Evolutionary conservation across 441 rosid species (phyloP), one percentile per base, ranked within the genome.

Genomic region (Populus trichocarpa): DNA sequence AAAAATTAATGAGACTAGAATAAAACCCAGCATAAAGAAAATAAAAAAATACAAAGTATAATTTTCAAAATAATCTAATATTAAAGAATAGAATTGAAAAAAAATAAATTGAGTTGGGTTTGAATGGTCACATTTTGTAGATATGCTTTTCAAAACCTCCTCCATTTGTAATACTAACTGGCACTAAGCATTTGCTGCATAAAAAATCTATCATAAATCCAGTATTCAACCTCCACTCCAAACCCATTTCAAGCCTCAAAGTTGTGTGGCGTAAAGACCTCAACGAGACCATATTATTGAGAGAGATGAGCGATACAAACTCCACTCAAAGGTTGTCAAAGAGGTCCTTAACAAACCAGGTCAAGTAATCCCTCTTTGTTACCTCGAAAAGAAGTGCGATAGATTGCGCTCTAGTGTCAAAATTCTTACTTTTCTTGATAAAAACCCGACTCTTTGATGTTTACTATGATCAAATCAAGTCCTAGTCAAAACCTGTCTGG

Each of bases 291-390:
- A 81, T 74, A 97, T 95, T 5, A 87, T 96, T 8, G 88, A 89
- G 79, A 87, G 85, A 10, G 97, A 89, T 86, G 90, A 90, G 81
- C 84, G 79, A 2, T 88, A 86, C 91, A 89, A 85, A 79, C 77
- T 86, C 46, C 89, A 93, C 25, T 86, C 90, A 26, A 90, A 93
- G 9, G 92, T 92, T 70, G 90, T 91, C 23, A 90, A 83, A 67
- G 93, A 92, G 85, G 92, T 93, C 14, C 69, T 96, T 10, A 90
- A 92, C 76, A 95, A 96, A 74, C 94, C 93, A 0, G 90, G 97
- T 74, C 93, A 88, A 73, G 92, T 78, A 30, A 92, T 96, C 81
- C 91, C 93, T 0, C 88, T 92, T 30, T 85, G 86, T 1, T 96
- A 90, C 87, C 88, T 96, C 1, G 90, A 90, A 77, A 94, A 92